A percentile compares a stretch with the other conserved stretches of the same genome.
Evolutionary conservation across 345 rosid species (phyloP).

Genomic region (Boechera divaricarpa): DNA sequence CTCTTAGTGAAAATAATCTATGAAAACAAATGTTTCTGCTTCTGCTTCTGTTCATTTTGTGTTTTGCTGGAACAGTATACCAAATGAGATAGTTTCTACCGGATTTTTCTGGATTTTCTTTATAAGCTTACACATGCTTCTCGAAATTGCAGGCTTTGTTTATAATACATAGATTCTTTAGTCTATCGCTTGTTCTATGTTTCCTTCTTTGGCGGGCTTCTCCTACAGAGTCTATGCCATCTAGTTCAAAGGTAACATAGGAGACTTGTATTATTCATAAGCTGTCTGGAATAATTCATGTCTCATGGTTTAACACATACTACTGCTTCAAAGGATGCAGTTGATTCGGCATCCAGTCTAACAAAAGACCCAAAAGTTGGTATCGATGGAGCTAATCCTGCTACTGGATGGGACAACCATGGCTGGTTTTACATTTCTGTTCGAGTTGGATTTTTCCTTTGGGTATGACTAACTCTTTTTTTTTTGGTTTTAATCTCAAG

Average conservation of each 20-base stretch:
- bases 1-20: not conserved
- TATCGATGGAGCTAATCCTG: slow-evolving; percentile 44
- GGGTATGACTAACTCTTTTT: slow-evolving; percentile 56
- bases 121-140: slow-evolving; percentile 46
- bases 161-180: slow-evolving; percentile 91
- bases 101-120: not conserved
- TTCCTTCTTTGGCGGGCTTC: slow-evolving; percentile 81
- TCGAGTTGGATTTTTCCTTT: slow-evolving; percentile 85
- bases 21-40: no score
- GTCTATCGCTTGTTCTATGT: slow-evolving; percentile 75
- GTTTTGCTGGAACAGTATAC: not conserved
- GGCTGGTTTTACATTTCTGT: slow-evolving; percentile 82
- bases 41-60: no score
- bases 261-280: not conserved
- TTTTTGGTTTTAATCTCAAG: slow-evolving; percentile 21
- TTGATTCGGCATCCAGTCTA: slow-evolving; percentile 46
- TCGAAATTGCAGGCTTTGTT: slow-evolving; percentile 87
- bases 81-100: not conserved
- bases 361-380: slow-evolving; percentile 46
- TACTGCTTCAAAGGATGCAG: slow-evolving; percentile 53
- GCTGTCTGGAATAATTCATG: not conserved
- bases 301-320: slow-evolving; percentile 25
- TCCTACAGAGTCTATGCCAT: slow-evolving; percentile 51
- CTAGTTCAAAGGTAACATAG: slow-evolving; percentile 55
- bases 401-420: slow-evolving; percentile 55